Conservation (phyloP, 1,284 basidiomycete genomes). For the Meripilus lineatus region DNA sequence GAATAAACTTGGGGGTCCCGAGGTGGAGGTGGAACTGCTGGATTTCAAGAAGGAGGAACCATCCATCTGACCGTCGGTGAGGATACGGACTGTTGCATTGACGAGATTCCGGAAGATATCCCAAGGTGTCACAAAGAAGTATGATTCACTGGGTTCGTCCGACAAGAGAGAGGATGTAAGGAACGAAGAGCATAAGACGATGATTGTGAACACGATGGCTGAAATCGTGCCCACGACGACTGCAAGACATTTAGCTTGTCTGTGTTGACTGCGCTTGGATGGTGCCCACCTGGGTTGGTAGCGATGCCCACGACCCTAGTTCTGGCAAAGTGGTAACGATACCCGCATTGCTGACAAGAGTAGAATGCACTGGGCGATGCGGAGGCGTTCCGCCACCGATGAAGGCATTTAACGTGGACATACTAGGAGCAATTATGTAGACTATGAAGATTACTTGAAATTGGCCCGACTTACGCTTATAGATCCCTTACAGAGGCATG, state of each 20-base stretch:
- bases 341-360: slow-evolving; percentile 71
- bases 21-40: slow-evolving; percentile 12
- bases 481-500: slow-evolving; percentile 75
- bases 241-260: slow-evolving; percentile 22
- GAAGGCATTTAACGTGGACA: slow-evolving; percentile 73
- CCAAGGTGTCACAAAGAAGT: slow-evolving; percentile 50
- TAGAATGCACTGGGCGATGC: slow-evolving; percentile 59
- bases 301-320: slow-evolving; percentile 66
- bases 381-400: slow-evolving; percentile 64
- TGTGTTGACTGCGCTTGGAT: slow-evolving; percentile 1
- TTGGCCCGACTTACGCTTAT: slow-evolving; percentile 62
- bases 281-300: slow-evolving; percentile 58
- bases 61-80: slow-evolving; percentile 52
- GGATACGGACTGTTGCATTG: slow-evolving; percentile 55
- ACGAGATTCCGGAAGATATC: slow-evolving; percentile 60
- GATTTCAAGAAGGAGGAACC: slow-evolving; percentile 26
- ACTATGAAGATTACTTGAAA: not conserved
- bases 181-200: slow-evolving; percentile 70
- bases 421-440: slow-evolving; percentile 36
- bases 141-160: slow-evolving; percentile 37
- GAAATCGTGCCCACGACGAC: slow-evolving; percentile 66
- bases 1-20: slow-evolving; percentile 40
- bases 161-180: slow-evolving; percentile 64
- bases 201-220: slow-evolving; percentile 54
- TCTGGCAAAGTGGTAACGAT: slow-evolving; percentile 67